These are phyloP conservation scores for Gossypium aridum DNA, from an alignment of 441 rosid species.

Conservation along the genomic window DNA sequence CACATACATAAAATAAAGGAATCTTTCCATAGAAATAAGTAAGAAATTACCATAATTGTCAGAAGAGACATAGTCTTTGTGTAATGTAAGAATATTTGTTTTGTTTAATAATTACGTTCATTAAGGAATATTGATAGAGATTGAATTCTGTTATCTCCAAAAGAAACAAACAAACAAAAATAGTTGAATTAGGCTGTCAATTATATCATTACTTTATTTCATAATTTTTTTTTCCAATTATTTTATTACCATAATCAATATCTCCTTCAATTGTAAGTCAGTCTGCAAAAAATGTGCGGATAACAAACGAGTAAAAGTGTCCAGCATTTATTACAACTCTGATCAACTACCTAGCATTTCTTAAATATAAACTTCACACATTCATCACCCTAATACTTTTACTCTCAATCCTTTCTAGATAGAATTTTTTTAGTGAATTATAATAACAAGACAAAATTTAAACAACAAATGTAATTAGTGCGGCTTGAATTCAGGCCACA, in stretches of 20 bases:
- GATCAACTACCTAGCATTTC: neutral
- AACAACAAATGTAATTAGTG: rapidly evolving
- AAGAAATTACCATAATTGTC: neutral
- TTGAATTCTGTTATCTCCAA: neutral
- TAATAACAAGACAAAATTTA: too few species aligned
- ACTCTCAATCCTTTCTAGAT: too few species aligned
- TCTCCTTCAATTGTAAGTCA: too few species aligned
- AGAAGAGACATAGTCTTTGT: neutral
- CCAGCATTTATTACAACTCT: too few species aligned
- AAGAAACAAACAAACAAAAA: neutral
- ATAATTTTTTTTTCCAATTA: neutral
- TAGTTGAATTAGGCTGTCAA: neutral
- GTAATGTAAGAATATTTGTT: neutral
- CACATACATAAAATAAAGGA: neutral
- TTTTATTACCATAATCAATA: neutral
- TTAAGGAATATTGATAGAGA: neutral
- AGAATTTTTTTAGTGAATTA: too few species aligned
- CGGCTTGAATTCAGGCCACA: too few species aligned
- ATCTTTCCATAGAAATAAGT: neutral
- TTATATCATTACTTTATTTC: neutral
- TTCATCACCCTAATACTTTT: too few species aligned
- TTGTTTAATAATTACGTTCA: neutral
- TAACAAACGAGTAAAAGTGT: too few species aligned
- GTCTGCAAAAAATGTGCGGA: too few species aligned
- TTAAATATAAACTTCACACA: neutral